These are phyloP conservation scores for Diaporthe ampelina DNA, from an alignment of 2,329 filamentous ascomycete species.

Conservation along the genomic window DNA sequence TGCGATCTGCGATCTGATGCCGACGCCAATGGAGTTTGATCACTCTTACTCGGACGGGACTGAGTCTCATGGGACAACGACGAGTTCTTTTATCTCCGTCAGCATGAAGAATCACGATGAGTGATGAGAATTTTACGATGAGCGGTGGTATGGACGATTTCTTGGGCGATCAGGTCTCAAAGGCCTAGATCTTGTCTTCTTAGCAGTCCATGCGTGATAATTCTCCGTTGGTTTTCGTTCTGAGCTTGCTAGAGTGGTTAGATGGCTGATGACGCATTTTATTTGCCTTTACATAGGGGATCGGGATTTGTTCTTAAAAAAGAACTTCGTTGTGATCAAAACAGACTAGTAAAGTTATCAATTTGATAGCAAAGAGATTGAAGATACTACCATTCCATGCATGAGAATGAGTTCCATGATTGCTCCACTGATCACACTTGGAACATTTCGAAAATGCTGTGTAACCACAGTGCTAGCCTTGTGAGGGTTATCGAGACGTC, in stretches of 20 bases:
- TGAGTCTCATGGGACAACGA: slow-evolving; percentile 31
- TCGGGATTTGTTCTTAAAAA: too few species aligned
- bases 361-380: not conserved
- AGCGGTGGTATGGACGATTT: not conserved
- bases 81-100: slow-evolving; percentile 34
- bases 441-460: not conserved
- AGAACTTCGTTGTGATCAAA: not conserved
- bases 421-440: not conserved
- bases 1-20: slow-evolving; percentile 45
- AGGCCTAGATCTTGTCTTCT: not conserved
- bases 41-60: slow-evolving; percentile 33
- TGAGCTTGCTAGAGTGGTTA: not conserved
- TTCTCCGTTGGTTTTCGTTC: not conserved
- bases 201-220: not conserved
- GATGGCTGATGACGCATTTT: not conserved
- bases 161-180: not conserved
- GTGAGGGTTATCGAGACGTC: not conserved
- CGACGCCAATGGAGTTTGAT: slow-evolving; percentile 43
- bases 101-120: slow-evolving; percentile 23
- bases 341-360: not conserved
- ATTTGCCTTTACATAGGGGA: not conserved
- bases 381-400: not conserved
- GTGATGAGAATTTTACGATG: not conserved
- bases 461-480: not conserved
- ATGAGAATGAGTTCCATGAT: too few species aligned